Conservation (phyloP, 2,329 filamentous ascomycete species). For the Shiraia sp. region DNA sequence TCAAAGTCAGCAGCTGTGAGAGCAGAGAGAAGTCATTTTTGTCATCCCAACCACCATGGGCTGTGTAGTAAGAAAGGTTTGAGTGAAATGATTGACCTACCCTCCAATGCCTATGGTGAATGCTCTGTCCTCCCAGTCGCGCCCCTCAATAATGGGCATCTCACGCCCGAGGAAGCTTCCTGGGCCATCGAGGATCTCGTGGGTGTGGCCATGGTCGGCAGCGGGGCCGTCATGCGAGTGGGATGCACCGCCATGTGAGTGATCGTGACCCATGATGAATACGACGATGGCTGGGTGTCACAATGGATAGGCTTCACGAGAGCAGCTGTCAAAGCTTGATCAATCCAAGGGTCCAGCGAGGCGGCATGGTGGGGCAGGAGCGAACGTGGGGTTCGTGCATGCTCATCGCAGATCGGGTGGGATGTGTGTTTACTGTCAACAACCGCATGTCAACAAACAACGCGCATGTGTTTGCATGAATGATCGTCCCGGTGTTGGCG, state of each 20-base stretch:
- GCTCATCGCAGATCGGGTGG: not conserved
- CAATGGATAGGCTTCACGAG: not conserved
- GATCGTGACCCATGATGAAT: conserved; percentile 38
- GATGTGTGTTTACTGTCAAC: not conserved
- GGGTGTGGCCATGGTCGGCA: conserved; percentile 86
- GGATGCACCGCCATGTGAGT: conserved; percentile 46
- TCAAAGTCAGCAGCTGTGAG: too few species aligned
- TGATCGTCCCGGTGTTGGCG: conserved; percentile 2
- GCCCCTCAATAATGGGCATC: conserved; percentile 88
- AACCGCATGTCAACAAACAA: not conserved
- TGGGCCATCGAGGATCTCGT: conserved; percentile 92
- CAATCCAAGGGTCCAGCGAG: conserved; percentile 1
- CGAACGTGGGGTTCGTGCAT: conserved; percentile 19
- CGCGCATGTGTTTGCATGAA: conserved; percentile 4
- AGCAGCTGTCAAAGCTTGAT: conserved; percentile 6
- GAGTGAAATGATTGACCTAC: conserved; percentile 63
- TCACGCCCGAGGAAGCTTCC: conserved; percentile 88
- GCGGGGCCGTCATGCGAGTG: conserved; percentile 54
- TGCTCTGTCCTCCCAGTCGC: conserved; percentile 84
- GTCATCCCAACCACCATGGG: too few species aligned
- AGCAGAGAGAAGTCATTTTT: too few species aligned
- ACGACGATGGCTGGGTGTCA: too few species aligned
- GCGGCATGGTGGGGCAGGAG: conserved; percentile 25
- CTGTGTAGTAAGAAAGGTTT: too few species aligned
- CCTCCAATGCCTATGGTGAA: conserved; percentile 99